These are phyloP conservation scores for Sporothrix variecibatus DNA, from an alignment of 2,329 filamentous ascomycete species.

Conservation along the genomic window DNA sequence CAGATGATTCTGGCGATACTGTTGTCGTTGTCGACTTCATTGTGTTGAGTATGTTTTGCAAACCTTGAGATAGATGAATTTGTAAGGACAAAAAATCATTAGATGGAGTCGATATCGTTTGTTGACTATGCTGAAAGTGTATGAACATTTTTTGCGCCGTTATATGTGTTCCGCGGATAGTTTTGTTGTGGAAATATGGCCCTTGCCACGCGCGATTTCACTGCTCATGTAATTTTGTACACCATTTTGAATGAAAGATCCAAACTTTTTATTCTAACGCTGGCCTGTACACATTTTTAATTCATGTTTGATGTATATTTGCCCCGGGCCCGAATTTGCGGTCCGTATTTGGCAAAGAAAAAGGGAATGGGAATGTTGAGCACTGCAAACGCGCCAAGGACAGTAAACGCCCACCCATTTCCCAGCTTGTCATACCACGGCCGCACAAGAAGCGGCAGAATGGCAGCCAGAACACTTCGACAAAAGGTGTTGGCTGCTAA, in stretches of 20 bases:
- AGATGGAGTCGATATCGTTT: too few relatives aligned
- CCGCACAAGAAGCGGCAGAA: slow-evolving; percentile 60
- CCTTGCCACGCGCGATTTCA: too few relatives aligned
- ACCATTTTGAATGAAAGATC: too few relatives aligned
- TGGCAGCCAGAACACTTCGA: slow-evolving; percentile 57
- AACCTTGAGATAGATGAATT: too few relatives aligned
- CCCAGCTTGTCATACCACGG: slow-evolving; percentile 64
- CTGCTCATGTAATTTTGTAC: too few relatives aligned
- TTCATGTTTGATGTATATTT: background rate
- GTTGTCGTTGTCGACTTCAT: background rate
- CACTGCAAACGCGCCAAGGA: slow-evolving; percentile 49
- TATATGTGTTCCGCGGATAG: too few relatives aligned
- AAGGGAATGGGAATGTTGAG: slow-evolving; percentile 58
- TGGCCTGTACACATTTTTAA: background rate
- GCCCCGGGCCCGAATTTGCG: background rate
- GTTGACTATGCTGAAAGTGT: too few relatives aligned
- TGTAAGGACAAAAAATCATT: too few relatives aligned
- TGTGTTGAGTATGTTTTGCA: too few relatives aligned
- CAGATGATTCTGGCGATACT: background rate
- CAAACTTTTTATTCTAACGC: background rate
- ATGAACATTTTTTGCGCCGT: too few relatives aligned
- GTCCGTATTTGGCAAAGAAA: slow-evolving; percentile 21
- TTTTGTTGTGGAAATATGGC: too few relatives aligned
- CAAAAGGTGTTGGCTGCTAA: slow-evolving; percentile 65
- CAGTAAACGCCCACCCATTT: slow-evolving; percentile 58